Conservation (phyloP, 23 red algal genomes). For the Gracilaria caudata region DNA sequence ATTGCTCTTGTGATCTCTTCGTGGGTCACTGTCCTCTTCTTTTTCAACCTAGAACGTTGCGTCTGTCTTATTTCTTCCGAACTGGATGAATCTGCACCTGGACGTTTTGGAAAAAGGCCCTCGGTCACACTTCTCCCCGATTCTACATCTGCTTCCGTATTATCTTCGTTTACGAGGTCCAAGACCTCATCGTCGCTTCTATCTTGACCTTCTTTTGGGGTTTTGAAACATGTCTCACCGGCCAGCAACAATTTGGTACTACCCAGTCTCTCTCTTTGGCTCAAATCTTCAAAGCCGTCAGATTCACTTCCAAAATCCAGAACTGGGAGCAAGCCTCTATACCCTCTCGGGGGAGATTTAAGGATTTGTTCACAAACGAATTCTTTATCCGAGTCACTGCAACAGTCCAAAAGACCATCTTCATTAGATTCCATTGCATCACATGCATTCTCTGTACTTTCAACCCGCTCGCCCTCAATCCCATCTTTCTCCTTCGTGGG, state of each 20-base stretch:
- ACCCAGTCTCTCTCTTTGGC: background rate
- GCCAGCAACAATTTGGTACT: background rate
- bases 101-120: background rate
- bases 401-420: background rate
- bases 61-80: background rate
- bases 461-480: background rate
- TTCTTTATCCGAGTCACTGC: constrained; percentile 13
- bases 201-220: background rate
- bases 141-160: background rate
- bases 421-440: background rate
- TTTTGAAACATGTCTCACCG: too few relatives aligned
- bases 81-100: background rate
- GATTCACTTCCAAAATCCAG: constrained; percentile 8
- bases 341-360: background rate
- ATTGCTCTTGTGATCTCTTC: constrained; percentile 47
- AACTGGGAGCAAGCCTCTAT: background rate
- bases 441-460: background rate
- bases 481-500: background rate
- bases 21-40: constrained; percentile 24
- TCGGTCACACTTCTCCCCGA: background rate
- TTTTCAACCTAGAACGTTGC: constrained; percentile 30
- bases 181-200: background rate
- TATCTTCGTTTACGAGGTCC: background rate
- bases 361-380: background rate
- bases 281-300: background rate